Evolutionary conservation across 495 filamentous ascomycete genomes (phyloP).

Genomic region (Pyronema domesticum): DNA sequence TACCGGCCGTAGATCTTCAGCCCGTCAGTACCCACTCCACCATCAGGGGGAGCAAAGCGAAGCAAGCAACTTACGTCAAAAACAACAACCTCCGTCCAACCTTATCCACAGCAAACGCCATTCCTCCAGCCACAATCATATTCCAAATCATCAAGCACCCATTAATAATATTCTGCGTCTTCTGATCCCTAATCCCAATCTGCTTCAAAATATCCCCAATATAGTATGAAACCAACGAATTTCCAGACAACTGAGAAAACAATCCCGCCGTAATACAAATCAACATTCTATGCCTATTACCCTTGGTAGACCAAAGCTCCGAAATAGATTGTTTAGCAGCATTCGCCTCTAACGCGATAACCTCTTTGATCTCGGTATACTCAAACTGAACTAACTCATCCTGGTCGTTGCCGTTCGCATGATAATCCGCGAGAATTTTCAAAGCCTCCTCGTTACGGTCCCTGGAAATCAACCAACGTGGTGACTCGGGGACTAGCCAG

Average conservation of each 20-base stretch:
- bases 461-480: slow-evolving; percentile 46
- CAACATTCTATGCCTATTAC: slow-evolving; percentile 17
- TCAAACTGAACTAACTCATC: slow-evolving; percentile 42
- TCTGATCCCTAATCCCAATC: slow-evolving; percentile 13
- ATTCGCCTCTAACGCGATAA: slow-evolving; percentile 36
- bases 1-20: slow-evolving; percentile 24
- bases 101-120: slow-evolving; percentile 30
- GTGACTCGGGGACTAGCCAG: slow-evolving; percentile 45
- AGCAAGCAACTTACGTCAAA: slow-evolving; percentile 11
- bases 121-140: slow-evolving; percentile 26
- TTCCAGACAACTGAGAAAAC: slow-evolving; percentile 31
- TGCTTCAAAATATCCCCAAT: slow-evolving; percentile 26
- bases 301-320: slow-evolving; percentile 21
- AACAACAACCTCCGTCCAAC: slow-evolving; percentile 29
- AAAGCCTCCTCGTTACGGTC: slow-evolving; percentile 48
- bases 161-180: slow-evolving; percentile 29
- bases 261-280: slow-evolving; percentile 21
- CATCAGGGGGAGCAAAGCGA: not conserved
- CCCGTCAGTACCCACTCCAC: not conserved
- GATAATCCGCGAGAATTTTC: slow-evolving; percentile 36
- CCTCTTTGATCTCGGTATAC: slow-evolving; percentile 42
- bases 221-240: slow-evolving; percentile 33
- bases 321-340: slow-evolving; percentile 12
- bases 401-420: slow-evolving; percentile 38
- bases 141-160: slow-evolving; percentile 30